A percentile compares a stretch with the other conserved stretches of the same genome.
Evolutionary conservation across 23 red algal species (phyloP).

Genomic region (Gracilaria vermiculophylla): DNA sequence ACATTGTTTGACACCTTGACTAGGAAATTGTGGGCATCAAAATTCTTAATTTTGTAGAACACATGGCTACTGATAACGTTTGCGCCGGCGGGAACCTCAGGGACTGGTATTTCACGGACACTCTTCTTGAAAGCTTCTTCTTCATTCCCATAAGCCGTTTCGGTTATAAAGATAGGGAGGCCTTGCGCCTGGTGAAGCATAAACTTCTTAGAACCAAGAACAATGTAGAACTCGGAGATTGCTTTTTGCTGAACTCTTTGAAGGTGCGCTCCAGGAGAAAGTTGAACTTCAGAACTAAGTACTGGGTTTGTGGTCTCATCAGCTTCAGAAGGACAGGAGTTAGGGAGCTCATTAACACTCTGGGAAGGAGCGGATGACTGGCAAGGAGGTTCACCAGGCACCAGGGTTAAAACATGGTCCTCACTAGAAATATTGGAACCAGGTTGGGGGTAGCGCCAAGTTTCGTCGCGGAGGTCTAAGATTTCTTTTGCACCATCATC

Average conservation of each 20-base stretch:
- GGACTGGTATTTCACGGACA: not conserved
- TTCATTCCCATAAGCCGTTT: conserved; percentile 47
- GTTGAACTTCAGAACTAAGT: not conserved
- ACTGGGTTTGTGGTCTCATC: not conserved
- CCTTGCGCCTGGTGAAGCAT: conserved; percentile 20
- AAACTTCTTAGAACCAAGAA: conserved; percentile 37
- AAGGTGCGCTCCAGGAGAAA: not conserved
- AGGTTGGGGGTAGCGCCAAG: not conserved
- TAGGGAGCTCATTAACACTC: not conserved
- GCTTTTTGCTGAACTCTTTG: not conserved
- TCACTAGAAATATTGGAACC: too few relatives aligned
- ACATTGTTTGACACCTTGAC: too few relatives aligned
- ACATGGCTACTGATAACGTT: conserved; percentile 57
- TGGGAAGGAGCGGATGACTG: not conserved
- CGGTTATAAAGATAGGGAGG: not conserved
- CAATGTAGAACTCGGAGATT: not conserved
- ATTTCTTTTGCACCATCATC: conserved; percentile 28
- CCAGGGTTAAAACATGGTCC: too few relatives aligned
- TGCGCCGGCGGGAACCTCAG: conserved; percentile 17
- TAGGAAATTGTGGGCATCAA: not conserved
- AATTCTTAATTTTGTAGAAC: conserved; percentile 35
- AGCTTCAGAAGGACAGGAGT: not conserved
- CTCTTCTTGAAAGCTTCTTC: conserved; percentile 36
- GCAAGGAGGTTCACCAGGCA: too few relatives aligned
- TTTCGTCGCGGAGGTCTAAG: not conserved